Base-by-base conservation (phyloP, 176 grass and related monocot genomes). In the Lolium multiflorum region DNA sequence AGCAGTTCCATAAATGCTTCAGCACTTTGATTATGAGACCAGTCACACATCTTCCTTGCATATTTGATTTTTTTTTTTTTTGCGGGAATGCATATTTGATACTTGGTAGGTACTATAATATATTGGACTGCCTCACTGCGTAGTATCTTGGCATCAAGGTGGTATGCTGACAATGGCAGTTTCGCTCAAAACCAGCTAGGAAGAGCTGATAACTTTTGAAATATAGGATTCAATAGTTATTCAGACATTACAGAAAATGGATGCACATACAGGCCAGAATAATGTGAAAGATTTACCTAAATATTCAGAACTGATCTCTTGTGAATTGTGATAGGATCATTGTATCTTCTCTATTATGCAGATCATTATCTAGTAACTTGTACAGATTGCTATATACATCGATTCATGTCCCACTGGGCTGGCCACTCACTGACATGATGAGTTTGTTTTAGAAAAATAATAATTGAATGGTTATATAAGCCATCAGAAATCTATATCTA, bases 1-100 rank as follows among this genome's bases (percentile, higher is more conserved):
- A 20, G 61, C 70, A 71, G 54, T 88, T 84, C 31, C 31, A 77
- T 52, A 51, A 28, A 61, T 60, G 50, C 61, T 69, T 91, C 26
- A 51, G 21, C 76, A 17, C 28, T 81, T 80, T 81, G 49, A 63
- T 76, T 62, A 16, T 81, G 63, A 78, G 62, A 82, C 8, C 15
- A 17, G 41, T 75, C 3, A 82, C 15, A 67, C 14, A 71, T 82
- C 18, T 44, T 75, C 84, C 20, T 51, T 82, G 26, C 78, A 52
- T 22, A 14, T n/a, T n/a, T n/a, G n/a, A n/a, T n/a, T n/a, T n/a
- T n/a, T n/a, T n/a, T n/a, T n/a, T n/a, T n/a, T n/a, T n/a, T n/a
- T n/a, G n/a, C n/a, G n/a, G n/a, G n/a, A n/a, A n/a, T n/a, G n/a
- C n/a, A n/a, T n/a, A 16, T n/a, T 71, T 41, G 78, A 60, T 35